Evolutionary conservation across 1,139 yeast genomes (phyloP), one percentile per base, ranked within the genome.

Genomic region (Blastobotrys persicus): DNA sequence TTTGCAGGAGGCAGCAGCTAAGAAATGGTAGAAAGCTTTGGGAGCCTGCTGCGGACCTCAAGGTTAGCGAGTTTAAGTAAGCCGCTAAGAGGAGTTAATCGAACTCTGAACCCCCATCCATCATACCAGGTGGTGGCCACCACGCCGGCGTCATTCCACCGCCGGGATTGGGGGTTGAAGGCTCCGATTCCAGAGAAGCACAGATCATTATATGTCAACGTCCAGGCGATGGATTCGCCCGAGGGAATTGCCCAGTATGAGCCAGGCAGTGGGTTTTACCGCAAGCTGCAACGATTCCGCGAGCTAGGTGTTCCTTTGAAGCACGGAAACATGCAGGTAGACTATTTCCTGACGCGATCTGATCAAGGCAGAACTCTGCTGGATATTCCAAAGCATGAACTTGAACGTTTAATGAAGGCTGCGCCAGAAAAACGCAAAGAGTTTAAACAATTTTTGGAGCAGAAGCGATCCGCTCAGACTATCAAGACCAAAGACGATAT

Each of bases 81-180:
- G 53, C 48, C 68, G 9, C 50, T 60, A 18, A 49, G 34, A 42
- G 37, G 51, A 44, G 50, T 54, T 18, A 64, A 59, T 47, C 42
- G 44, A 16, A 19, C 35, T 3, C 23, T 40, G 37, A 51, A 45
- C 18, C 49, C 53, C 47, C 49, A 49, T 33, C 85, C 86, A 26
- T 71, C 77, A 0, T 80, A 78, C 56, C 88, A 83, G 64, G 73
- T 79, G 18, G 71, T 83, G 18, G 80, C 77, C 56, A 75, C 86
- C 1, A 76, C 81, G 38, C 74, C 81, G 11, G 73, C 83, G 2
- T 73, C 84, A 1, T 66, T 75, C 44, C 66, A 74, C 48, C 74
- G 83, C 57, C 77, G 78, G 52, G 83, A 83, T 65, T 83, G 81
- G 78, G 88, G 88, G 56, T 65, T 83, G 50, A 83, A 83, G 60